phyloP scores from a whole-genome alignment of 441 rosid genomes.

The Populus hybrid region DNA sequence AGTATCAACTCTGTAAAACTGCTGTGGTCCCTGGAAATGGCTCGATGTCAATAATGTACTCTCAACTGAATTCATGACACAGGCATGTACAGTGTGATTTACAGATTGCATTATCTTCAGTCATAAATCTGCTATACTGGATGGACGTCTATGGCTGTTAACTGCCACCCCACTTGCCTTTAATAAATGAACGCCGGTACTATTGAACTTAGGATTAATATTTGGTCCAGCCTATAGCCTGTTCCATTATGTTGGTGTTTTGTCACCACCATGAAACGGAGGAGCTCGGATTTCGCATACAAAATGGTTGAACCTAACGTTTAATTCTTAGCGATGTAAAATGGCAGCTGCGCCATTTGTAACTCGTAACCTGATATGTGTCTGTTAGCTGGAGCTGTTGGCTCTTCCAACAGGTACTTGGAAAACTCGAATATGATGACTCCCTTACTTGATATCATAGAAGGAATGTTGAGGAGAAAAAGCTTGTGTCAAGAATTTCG shows the following conservation, averaged over 20 bases:
- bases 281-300: background rate
- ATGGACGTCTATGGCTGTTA: background rate
- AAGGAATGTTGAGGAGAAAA: background rate
- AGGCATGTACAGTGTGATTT: background rate
- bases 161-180: background rate
- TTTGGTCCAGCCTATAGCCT: background rate
- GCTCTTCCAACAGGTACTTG: no score
- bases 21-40: background rate
- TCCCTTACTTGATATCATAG: background rate
- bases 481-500: background rate
- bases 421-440: background rate
- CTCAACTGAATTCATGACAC: background rate
- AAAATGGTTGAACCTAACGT: background rate
- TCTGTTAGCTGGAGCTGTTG: background rate
- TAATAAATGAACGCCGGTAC: background rate
- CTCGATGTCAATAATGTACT: background rate
- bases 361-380: background rate
- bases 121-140: background rate
- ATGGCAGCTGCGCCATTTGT: background rate
- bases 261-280: background rate
- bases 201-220: background rate
- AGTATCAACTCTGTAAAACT: background rate
- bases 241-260: background rate
- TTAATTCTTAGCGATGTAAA: background rate
- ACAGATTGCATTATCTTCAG: background rate